Conservation (phyloP, 2,329 filamentous ascomycete species). For the Juglanconis sp. region DNA sequence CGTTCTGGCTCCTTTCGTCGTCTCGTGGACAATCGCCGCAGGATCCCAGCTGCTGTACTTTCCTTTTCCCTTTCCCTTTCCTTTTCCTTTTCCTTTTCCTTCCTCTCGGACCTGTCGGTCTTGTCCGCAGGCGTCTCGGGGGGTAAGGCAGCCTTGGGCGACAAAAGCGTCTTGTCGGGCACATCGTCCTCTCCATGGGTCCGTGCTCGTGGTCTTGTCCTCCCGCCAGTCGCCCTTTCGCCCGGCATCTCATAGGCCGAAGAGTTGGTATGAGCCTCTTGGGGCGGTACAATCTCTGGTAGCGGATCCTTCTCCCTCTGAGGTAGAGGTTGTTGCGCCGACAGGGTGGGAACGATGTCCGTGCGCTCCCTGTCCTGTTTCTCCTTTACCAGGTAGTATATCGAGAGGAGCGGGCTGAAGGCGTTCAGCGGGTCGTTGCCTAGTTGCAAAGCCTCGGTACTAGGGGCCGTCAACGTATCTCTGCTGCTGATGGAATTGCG, state of each 20-base stretch:
- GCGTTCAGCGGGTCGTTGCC: conserved; percentile 89
- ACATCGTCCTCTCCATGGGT: conserved; percentile 95
- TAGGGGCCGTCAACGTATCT: conserved; percentile 82
- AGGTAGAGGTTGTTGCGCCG: conserved; percentile 19
- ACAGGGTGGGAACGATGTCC: conserved; percentile 40
- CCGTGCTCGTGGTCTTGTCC: conserved; percentile 78
- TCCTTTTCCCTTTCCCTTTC: conserved; percentile 40
- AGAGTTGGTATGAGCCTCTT: conserved; percentile 84
- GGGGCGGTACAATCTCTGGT: conserved; percentile 75
- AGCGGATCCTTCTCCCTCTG: conserved; percentile 47
- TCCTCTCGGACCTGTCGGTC: conserved; percentile 63
- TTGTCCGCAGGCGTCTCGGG: conserved; percentile 34
- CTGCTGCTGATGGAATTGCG: conserved; percentile 85
- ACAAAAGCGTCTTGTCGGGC: conserved; percentile 48
- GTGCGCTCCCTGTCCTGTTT: conserved; percentile 77
- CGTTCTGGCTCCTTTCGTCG: conserved; percentile 62
- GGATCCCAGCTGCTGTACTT: conserved; percentile 76
- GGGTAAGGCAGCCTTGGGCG: conserved; percentile 16
- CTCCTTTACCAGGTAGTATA: conserved; percentile 95
- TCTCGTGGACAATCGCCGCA: conserved; percentile 88
- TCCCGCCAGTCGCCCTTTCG: conserved; percentile 79
- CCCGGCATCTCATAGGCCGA: conserved; percentile 83
- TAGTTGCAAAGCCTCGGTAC: conserved; percentile 76
- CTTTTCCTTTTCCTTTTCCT: conserved; percentile 31
- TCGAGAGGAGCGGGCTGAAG: conserved; percentile 84